Conservation (phyloP, 2,329 filamentous ascomycete species). For the Myriangium duriaei region DNA sequence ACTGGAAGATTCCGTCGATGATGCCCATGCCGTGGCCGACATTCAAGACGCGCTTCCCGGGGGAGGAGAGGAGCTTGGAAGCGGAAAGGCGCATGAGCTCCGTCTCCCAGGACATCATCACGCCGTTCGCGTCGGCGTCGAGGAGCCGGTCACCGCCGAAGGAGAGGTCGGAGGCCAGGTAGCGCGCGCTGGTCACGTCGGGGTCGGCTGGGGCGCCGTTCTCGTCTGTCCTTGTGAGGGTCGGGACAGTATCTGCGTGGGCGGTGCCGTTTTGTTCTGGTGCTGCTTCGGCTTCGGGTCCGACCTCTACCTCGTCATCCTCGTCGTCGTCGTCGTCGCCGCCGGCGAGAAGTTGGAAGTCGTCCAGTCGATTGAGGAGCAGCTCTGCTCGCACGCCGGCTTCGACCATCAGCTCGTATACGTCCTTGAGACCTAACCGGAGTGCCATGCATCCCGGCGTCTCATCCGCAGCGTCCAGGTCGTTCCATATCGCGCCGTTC, state of each 20-base stretch:
- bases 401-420: slow-evolving; percentile 77
- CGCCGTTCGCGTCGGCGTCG: slow-evolving; percentile 37
- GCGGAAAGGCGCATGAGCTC: slow-evolving; percentile 36
- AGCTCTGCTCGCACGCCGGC: slow-evolving; percentile 86
- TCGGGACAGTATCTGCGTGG: slow-evolving; percentile 14
- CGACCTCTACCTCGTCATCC: slow-evolving; percentile 32
- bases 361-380: slow-evolving; percentile 67
- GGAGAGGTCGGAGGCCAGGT: slow-evolving; percentile 35
- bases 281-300: slow-evolving; percentile 20
- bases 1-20: slow-evolving; percentile 35
- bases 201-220: slow-evolving; percentile 16
- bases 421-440: slow-evolving; percentile 49
- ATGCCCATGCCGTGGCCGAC: slow-evolving; percentile 41
- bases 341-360: slow-evolving; percentile 61
- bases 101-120: slow-evolving; percentile 44
- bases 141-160: slow-evolving; percentile 36
- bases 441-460: slow-evolving; percentile 81
- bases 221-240: slow-evolving; percentile 18
- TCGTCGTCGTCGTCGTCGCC: slow-evolving; percentile 39
- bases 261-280: slow-evolving; percentile 13
- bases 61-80: slow-evolving; percentile 27
- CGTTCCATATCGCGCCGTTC: slow-evolving; percentile 94
- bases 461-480: slow-evolving; percentile 73
- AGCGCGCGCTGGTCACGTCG: slow-evolving; percentile 33
- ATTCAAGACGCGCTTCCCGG: slow-evolving; percentile 35